A percentile compares a stretch with the other conserved stretches of the same genome.
Conservation (phyloP, 805 yeast genomes). For the Hanseniaspora guilliermondii region DNA sequence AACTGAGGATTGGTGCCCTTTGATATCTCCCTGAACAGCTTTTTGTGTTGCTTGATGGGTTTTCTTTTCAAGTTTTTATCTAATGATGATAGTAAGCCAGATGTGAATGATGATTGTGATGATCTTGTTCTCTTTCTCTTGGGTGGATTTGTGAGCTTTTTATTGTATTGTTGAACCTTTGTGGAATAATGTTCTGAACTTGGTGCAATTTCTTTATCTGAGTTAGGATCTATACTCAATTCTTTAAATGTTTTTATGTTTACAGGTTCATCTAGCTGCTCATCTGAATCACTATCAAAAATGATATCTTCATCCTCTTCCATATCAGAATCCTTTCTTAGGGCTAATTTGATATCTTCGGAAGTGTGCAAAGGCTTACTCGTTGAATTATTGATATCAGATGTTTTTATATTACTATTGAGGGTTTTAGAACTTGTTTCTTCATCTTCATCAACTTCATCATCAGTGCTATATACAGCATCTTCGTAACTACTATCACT, state of each 20-base stretch:
- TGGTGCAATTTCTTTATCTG: constrained; percentile 13
- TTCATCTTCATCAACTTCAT: constrained; percentile 8
- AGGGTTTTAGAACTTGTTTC: not conserved
- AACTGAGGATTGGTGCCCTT: constrained; percentile 10
- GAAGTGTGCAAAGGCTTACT: constrained; percentile 5
- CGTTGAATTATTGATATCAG: not conserved
- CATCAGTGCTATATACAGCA: constrained; percentile 18
- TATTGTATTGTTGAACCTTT: not conserved
- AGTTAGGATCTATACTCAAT: constrained; percentile 4
- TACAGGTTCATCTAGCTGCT: not conserved
- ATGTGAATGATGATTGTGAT: constrained; percentile 9
- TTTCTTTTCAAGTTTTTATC: constrained; percentile 1
- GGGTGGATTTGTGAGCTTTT: not conserved
- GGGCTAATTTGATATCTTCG: constrained; percentile 23
- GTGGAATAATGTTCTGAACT: constrained; percentile 1
- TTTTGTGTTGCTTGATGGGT: constrained; percentile 8
- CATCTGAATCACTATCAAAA: constrained; percentile 15
- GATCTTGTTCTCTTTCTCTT: constrained; percentile 12
- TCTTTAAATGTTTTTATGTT: not conserved
- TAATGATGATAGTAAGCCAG: not conserved
- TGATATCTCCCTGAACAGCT: constrained; percentile 9
- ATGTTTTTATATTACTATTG: not conserved
- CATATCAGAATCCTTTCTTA: constrained; percentile 27
- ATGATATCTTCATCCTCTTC: constrained; percentile 29
- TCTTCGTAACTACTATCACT: constrained; percentile 18